Percentiles rank a stretch among this genome's conserved stretches.
Conservation (phyloP, 768 basidiomycete genomes). For the Porpolomopsis calyptriformis region DNA sequence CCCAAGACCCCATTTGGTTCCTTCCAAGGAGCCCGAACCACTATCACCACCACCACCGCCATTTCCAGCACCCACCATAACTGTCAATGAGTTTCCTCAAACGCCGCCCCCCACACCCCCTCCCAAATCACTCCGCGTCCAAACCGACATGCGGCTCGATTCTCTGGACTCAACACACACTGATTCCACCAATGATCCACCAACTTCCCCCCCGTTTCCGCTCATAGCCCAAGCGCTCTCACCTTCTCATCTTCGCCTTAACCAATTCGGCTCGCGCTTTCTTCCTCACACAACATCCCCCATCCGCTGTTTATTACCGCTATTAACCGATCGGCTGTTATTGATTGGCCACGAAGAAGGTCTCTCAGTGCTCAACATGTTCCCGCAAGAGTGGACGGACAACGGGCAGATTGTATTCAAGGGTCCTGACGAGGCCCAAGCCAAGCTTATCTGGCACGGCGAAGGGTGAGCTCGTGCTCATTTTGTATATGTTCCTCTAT, state of each 20-base stretch:
- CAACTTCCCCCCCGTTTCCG: slow-evolving; percentile 26
- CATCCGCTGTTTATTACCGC: slow-evolving; percentile 66
- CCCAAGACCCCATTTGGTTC: not conserved
- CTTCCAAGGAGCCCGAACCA: not conserved
- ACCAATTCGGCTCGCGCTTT: slow-evolving; percentile 78
- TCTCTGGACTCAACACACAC: slow-evolving; percentile 22
- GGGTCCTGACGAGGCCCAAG: slow-evolving; percentile 64
- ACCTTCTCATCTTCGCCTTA: slow-evolving; percentile 58
- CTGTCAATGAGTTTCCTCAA: not conserved
- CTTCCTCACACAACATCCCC: slow-evolving; percentile 68
- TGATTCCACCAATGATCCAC: not conserved
- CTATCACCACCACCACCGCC: not conserved
- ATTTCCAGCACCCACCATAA: not conserved
- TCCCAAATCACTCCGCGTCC: slow-evolving; percentile 3
- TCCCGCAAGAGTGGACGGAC: slow-evolving; percentile 60
- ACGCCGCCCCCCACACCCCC: not conserved
- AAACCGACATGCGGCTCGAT: slow-evolving; percentile 24
- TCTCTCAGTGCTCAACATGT: slow-evolving; percentile 74
- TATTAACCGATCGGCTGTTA: slow-evolving; percentile 53
- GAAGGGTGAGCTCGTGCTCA: slow-evolving; percentile 45
- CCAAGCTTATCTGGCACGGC: slow-evolving; percentile 61
- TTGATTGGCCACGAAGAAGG: slow-evolving; percentile 75
- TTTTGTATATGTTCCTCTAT: no score
- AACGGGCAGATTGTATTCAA: slow-evolving; percentile 36
- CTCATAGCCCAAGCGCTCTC: slow-evolving; percentile 39